Evolutionary conservation across 495 filamentous ascomycete genomes (phyloP).

Genomic region (Neurospora pannonica): DNA sequence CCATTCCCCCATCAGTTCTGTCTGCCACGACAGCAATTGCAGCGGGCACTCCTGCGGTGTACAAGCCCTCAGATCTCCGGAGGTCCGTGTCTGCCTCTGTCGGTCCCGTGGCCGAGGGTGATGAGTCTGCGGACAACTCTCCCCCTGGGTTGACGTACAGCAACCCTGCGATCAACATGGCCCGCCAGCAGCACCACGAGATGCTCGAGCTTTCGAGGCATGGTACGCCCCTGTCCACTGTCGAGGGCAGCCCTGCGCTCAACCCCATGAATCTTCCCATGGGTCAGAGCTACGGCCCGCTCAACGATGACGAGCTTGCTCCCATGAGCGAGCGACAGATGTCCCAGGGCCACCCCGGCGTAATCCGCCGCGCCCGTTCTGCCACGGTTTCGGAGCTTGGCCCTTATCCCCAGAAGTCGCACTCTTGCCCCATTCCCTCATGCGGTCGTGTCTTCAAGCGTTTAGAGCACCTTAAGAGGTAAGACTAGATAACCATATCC

Average conservation of each 20-base stretch:
- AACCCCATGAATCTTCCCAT: constrained; percentile 55
- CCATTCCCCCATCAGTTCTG: constrained; percentile 66
- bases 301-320: constrained; percentile 54
- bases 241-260: constrained; percentile 68
- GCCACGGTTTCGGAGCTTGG: constrained; percentile 95
- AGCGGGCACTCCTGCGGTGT: constrained; percentile 44
- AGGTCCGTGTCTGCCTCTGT: constrained; percentile 87
- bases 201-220: constrained; percentile 75
- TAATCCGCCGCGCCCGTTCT: constrained; percentile 81
- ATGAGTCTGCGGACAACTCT: constrained; percentile 61
- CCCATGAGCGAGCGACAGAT: constrained; percentile 51
- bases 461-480: constrained; percentile 98
- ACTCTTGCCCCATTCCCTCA: constrained; percentile 97
- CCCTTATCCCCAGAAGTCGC: constrained; percentile 93
- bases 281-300: constrained; percentile 52
- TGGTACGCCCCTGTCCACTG: constrained; percentile 71
- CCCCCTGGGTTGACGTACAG: constrained; percentile 60
- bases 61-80: constrained; percentile 75
- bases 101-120: constrained; percentile 68
- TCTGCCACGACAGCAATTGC: constrained; percentile 53
- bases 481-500: constrained; percentile 43
- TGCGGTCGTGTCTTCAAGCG: constrained; percentile 97
- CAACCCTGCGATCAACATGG: constrained; percentile 46
- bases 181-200: constrained; percentile 62
- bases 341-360: constrained; percentile 56